Conservation (phyloP, 1,284 basidiomycete genomes). For the Leucoagaricus sp. region DNA sequence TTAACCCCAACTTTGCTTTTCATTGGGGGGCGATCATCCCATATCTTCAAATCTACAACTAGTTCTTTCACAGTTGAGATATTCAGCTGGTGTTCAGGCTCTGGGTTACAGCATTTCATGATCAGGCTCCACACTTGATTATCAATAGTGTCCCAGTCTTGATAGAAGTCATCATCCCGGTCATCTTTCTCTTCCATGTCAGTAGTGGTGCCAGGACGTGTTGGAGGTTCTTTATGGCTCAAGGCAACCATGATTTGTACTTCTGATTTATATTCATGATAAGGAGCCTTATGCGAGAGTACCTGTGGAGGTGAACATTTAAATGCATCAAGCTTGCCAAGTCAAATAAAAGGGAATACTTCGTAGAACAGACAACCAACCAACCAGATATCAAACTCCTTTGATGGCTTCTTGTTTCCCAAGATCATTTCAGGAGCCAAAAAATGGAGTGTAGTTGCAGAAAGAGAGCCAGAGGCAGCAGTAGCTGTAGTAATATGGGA, state of each 20-base stretch:
- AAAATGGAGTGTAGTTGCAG: not conserved
- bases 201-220: not conserved
- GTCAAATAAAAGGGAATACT: not conserved
- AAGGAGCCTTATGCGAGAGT: not conserved
- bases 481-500: not conserved
- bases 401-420: not conserved
- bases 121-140: not conserved
- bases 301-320: not conserved
- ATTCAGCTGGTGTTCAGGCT: not conserved
- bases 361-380: not conserved
- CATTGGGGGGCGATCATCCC: not conserved
- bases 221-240: not conserved
- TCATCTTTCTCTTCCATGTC: not conserved
- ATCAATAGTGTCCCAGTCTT: not conserved
- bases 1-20: not conserved
- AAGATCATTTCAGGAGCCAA: not conserved
- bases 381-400: not conserved
- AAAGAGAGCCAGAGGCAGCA: not conserved
- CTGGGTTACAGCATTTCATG: not conserved
- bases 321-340: not conserved
- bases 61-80: not conserved
- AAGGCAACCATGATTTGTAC: not conserved
- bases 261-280: not conserved
- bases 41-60: not conserved
- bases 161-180: not conserved